phyloP scores from a whole-genome alignment of 768 basidiomycete species.

The Collybia sp. region DNA sequence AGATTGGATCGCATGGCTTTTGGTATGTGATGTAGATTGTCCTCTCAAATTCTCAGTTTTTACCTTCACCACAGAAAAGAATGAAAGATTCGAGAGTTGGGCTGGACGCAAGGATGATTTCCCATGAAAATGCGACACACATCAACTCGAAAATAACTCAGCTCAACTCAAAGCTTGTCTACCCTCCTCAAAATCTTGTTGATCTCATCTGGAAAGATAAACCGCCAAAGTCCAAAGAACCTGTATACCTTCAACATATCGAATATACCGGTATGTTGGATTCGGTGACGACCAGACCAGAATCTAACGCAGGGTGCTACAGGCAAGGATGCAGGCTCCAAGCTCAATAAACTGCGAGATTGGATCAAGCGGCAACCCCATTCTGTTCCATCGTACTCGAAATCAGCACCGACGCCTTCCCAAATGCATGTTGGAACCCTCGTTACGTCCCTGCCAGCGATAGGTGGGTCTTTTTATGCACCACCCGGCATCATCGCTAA shows the following conservation, averaged over 20 bases:
- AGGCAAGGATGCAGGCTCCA: conserved; percentile 61
- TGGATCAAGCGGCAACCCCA: conserved; percentile 66
- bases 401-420: conserved; percentile 49
- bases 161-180: conserved; percentile 64
- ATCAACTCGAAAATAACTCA: conserved; percentile 51
- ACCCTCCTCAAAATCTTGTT: conserved; percentile 79
- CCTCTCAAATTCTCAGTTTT: background rate
- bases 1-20: conserved; percentile 80
- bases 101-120: conserved; percentile 80
- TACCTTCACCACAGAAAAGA: conserved; percentile 23
- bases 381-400: conserved; percentile 57
- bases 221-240: conserved; percentile 60
- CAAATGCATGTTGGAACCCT: conserved; percentile 68
- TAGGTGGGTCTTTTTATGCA: conserved; percentile 41
- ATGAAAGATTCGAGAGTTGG: conserved; percentile 56
- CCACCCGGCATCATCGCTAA: background rate
- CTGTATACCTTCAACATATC: conserved; percentile 63
- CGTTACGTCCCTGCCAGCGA: conserved; percentile 63
- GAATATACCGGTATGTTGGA: conserved; percentile 55
- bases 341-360: conserved; percentile 63
- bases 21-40: conserved; percentile 33
- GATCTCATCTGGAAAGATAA: conserved; percentile 81
- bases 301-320: conserved; percentile 1
- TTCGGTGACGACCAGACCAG: background rate
- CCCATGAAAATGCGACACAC: conserved; percentile 62